Percentiles rank a stretch among this genome's conserved stretches.
phyloP scores from a whole-genome alignment of 2,329 filamentous ascomycete genomes.

The Metarhizium rileyi region DNA sequence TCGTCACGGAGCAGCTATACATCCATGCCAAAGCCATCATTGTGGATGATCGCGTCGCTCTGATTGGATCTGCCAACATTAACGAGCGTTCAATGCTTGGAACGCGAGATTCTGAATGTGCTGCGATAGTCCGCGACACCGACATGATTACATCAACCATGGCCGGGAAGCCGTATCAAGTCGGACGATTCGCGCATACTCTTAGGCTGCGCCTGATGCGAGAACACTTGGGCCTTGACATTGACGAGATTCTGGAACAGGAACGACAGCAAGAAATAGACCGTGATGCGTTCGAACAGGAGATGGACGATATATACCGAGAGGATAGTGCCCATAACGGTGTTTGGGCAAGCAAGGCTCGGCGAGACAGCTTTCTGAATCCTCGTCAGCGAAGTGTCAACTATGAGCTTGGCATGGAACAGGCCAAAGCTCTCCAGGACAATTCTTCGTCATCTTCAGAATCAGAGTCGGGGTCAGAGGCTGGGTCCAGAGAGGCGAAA shows the following conservation, averaged over 20 bases:
- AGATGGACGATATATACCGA: constrained; percentile 54
- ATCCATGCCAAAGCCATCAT: constrained; percentile 97
- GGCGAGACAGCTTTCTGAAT: constrained; percentile 25
- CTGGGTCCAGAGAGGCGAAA: constrained; percentile 1
- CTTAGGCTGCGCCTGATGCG: constrained; percentile 90
- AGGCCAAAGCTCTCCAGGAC: constrained; percentile 39
- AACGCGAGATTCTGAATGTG: constrained; percentile 82
- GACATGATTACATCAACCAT: constrained; percentile 89
- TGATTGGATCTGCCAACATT: constrained; percentile 97
- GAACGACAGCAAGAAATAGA: constrained; percentile 60
- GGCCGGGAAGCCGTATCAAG: constrained; percentile 80
- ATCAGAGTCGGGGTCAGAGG: not conserved
- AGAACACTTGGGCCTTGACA: constrained; percentile 91
- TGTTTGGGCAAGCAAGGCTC: constrained; percentile 21
- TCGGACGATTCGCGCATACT: constrained; percentile 86
- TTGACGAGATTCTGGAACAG: constrained; percentile 80
- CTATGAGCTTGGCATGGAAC: constrained; percentile 42
- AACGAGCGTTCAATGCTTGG: constrained; percentile 96
- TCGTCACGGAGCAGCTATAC: constrained; percentile 94
- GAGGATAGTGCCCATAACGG: constrained; percentile 23
- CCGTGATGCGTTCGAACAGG: constrained; percentile 42
- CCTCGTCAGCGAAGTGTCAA: constrained; percentile 52
- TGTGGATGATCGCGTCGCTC: constrained; percentile 82
- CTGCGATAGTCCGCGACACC: constrained; percentile 81
- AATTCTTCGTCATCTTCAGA: constrained; percentile 7